Conservation (phyloP, 805 yeast species). For the Peterozyma xylosa region DNA sequence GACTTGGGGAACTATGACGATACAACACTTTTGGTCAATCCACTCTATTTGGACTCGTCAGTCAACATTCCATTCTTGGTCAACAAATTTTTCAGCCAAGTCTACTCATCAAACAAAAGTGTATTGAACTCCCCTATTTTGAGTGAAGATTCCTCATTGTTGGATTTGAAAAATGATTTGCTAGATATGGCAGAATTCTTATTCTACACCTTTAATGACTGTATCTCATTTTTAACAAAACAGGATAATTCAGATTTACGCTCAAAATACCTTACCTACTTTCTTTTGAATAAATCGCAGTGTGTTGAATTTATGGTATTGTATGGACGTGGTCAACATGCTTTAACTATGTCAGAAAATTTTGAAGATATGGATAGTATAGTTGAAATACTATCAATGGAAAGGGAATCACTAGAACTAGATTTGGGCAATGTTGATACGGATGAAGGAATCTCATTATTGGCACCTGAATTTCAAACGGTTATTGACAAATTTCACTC, state of each 20-base stretch:
- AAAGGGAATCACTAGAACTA: not conserved
- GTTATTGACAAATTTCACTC: conserved; percentile 25
- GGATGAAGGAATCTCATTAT: too few species aligned
- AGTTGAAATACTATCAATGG: conserved; percentile 32
- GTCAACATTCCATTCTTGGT: conserved; percentile 11
- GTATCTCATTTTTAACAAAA: not conserved
- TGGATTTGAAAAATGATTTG: not conserved
- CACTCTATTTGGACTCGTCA: conserved; percentile 12
- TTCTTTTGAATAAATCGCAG: conserved; percentile 3
- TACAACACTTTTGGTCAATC: conserved; percentile 4
- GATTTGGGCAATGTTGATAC: conserved; percentile 17
- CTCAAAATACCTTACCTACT: not conserved
- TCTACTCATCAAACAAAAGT: conserved; percentile 7
- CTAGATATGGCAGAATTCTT: conserved; percentile 3
- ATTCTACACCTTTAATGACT: conserved; percentile 7
- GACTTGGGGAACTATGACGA: conserved; percentile 3
- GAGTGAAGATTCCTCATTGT: conserved; percentile 5
- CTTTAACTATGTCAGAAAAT: conserved; percentile 55
- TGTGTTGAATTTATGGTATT: conserved; percentile 60
- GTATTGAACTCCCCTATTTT: too few species aligned
- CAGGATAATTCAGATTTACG: not conserved
- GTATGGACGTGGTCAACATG: conserved; percentile 42
- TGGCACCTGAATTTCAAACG: too few species aligned
- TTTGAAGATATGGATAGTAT: conserved; percentile 61
- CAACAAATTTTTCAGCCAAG: conserved; percentile 12